These are phyloP conservation scores for Fraxinus baroniana DNA, from an alignment of 305 asterid genomes.

Conservation along the genomic window DNA sequence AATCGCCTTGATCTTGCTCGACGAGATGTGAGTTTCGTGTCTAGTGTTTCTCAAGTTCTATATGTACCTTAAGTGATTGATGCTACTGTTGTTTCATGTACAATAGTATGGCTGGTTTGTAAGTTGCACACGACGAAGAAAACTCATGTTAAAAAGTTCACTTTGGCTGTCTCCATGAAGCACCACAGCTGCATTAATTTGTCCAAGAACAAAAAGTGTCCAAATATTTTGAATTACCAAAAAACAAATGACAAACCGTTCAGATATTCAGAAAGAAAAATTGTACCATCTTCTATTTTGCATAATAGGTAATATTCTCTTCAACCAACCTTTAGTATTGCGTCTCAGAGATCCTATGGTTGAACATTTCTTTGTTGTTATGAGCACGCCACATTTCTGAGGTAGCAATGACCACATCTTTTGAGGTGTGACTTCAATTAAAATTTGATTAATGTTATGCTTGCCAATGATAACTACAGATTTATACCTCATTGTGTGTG, in stretches of 20 bases:
- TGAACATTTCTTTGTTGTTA: background rate
- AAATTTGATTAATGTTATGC: background rate
- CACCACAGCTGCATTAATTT: background rate
- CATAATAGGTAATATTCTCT: background rate
- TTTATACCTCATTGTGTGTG: background rate
- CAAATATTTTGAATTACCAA: background rate
- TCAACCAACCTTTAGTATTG: background rate
- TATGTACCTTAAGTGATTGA: background rate
- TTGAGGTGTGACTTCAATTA: background rate
- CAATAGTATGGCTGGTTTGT: background rate
- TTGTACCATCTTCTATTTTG: background rate
- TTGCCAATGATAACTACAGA: background rate
- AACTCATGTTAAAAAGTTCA: background rate
- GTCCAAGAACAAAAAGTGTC: background rate
- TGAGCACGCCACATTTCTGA: background rate
- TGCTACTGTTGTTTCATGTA: background rate
- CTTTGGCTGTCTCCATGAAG: background rate
- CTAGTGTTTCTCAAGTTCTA: slow-evolving; percentile 71
- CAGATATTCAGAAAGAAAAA: background rate
- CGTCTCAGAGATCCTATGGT: background rate
- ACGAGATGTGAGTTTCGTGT: slow-evolving; percentile 90
- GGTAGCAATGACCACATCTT: background rate
- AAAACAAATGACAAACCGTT: background rate
- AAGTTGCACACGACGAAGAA: background rate
- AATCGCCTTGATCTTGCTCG: slow-evolving; percentile 91